Base-by-base conservation (phyloP, 352 stramenopile genomes). In the Globisporangium ultimum region DNA sequence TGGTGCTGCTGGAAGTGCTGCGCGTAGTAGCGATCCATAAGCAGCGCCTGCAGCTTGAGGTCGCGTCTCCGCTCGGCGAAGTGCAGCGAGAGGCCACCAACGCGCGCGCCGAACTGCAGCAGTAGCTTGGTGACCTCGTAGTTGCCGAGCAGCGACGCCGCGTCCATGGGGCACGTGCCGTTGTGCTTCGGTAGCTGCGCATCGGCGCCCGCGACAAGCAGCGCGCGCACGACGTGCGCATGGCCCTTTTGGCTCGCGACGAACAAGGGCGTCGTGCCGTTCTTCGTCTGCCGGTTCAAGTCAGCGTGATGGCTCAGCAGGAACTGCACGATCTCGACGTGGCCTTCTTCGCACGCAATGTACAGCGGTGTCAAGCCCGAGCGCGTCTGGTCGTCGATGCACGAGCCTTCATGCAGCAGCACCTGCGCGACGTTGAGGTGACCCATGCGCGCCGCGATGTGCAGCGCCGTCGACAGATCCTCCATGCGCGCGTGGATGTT, bases 291-390 rank as follows among this genome's bases (percentile, higher is more conserved):
- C 24, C 61, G 48, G 50, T 83, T 58, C 22, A 76, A 38, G 38
- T 72, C 21, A 18, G 78, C 58, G 52, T 55, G 18, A 42, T 73
- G 36, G 32, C 71, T 55, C 11, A 93, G 49, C 36, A 95, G 56
- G 48, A 80, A 88, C 28, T 77, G 64, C 21, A 88, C 80, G n/a
- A 93, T 70, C 36, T 59, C 68, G 2, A 71, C 21, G 45, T 95
- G 83, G 20, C 85, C 85, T 78, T 95, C 85, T 56, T 95, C 85
- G 42, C 79, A 83, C n/a, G 85, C 83, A 53, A 95, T 93, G 57
- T 92, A 93, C 28, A 95, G 61, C 9, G 85, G 71, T 21, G 83
- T 89, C 20, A 95, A 66, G 21, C 85, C 85, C 1, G 85, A 95
- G 32, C 85, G 76, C 10, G 85, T 95, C 55, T 91, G 79, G 42